These are phyloP conservation scores for Rhodotorula sp. DNA, from an alignment of 1,284 basidiomycete species.

Conservation along the genomic window DNA sequence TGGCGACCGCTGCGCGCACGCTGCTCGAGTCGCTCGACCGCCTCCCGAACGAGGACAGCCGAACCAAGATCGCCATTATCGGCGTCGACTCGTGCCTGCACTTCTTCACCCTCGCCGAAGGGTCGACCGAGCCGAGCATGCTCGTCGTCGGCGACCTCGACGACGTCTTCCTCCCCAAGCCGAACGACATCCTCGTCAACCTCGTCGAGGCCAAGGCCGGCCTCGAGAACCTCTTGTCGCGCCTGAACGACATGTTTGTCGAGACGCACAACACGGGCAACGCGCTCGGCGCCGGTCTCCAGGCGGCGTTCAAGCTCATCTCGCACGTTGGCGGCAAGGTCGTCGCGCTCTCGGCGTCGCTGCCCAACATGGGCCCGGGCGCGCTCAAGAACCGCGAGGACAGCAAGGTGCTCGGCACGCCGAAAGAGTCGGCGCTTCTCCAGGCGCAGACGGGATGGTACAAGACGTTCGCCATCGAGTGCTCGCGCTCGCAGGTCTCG, in stretches of 20 bases:
- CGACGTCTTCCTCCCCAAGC: constrained; percentile 96
- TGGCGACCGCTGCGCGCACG: constrained; percentile 93
- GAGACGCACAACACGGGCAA: constrained; percentile 88
- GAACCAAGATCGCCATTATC: constrained; percentile 91
- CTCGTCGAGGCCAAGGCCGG: constrained; percentile 79
- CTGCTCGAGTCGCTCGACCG: constrained; percentile 93
- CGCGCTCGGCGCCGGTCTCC: constrained; percentile 91
- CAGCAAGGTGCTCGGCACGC: constrained; percentile 89
- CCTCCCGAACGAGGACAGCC: constrained; percentile 89
- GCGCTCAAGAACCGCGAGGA: constrained; percentile 95
- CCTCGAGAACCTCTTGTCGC: constrained; percentile 76
- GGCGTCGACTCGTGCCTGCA: constrained; percentile 91
- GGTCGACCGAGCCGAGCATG: constrained; percentile 83
- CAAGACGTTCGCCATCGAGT: constrained; percentile 99
- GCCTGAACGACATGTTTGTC: constrained; percentile 94
- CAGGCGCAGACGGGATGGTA: constrained; percentile 87
- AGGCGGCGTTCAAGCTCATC: constrained; percentile 94
- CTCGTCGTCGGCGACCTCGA: constrained; percentile 95
- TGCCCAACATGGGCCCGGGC: constrained; percentile 87
- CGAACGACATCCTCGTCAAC: constrained; percentile 92
- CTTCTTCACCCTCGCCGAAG: constrained; percentile 85
- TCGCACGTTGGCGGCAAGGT: constrained; percentile 95
- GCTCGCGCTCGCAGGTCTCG: constrained; percentile 93
- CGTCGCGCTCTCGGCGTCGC: constrained; percentile 78
- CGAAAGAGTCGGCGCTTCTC: constrained; percentile 86